These are phyloP conservation scores for Pseudopithomyces maydicus DNA, from an alignment of 2,329 filamentous ascomycete genomes.

Conservation along the genomic window DNA sequence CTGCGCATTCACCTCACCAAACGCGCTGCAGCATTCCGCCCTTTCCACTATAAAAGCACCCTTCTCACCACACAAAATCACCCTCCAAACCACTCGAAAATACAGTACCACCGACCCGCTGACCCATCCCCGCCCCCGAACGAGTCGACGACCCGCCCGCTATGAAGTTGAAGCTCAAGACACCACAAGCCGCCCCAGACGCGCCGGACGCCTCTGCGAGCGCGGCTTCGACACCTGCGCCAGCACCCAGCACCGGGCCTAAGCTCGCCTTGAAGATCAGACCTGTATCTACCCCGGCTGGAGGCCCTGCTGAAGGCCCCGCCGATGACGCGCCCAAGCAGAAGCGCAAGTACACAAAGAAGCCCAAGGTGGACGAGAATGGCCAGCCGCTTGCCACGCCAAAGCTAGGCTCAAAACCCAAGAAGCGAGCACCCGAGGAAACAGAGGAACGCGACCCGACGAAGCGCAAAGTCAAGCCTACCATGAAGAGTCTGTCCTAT, in stretches of 20 bases:
- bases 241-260: conserved; percentile 13
- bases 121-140: background rate
- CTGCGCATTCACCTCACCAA: background rate
- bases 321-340: conserved; percentile 41
- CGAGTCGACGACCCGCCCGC: background rate
- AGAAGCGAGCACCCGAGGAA: conserved; percentile 46
- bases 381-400: conserved; percentile 27
- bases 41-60: background rate
- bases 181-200: conserved; percentile 21
- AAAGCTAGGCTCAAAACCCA: conserved; percentile 34
- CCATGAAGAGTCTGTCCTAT: conserved; percentile 34
- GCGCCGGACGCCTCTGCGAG: conserved; percentile 22
- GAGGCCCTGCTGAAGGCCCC: conserved; percentile 1
- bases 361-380: conserved; percentile 40
- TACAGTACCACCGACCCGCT: background rate
- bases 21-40: conserved; percentile 13
- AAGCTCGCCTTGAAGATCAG: conserved; percentile 36
- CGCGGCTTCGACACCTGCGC: conserved; percentile 9
- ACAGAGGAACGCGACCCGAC: conserved; percentile 34
- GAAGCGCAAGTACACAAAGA: conserved; percentile 52
- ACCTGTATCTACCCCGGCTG: conserved; percentile 30
- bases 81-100: background rate
- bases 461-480: conserved; percentile 44
- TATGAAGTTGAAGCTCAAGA: conserved; percentile 43
- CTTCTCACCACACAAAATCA: background rate